A percentile compares a stretch with the other conserved stretches of the same genome.
Conservation (phyloP, 2,329 filamentous ascomycete species). For the Chaetomium olivaceum region DNA sequence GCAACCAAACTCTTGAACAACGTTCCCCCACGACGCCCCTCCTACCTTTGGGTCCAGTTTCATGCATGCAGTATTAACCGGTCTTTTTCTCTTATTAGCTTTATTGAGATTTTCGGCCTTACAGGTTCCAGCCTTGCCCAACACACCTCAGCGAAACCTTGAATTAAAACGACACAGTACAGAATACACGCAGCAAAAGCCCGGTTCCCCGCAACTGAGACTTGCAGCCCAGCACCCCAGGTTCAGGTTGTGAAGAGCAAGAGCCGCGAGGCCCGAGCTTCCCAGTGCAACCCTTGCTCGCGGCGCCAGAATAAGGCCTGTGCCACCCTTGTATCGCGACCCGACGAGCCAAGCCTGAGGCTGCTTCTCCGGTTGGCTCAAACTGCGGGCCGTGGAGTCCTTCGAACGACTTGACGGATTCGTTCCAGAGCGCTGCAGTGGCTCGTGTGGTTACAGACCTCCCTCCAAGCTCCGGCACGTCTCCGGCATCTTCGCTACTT, state of each 20-base stretch:
- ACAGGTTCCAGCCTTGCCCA: neutral
- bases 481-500: neutral
- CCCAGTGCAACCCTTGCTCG: neutral
- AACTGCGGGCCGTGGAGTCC: neutral
- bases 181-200: neutral
- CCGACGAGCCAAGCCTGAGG: constrained; percentile 1
- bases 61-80: neutral
- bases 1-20: neutral
- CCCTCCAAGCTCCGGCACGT: neutral
- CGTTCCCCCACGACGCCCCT: neutral
- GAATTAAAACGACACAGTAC: too few species aligned
- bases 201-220: too few species aligned
- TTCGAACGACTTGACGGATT: neutral
- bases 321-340: constrained; percentile 2
- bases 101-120: neutral
- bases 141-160: neutral
- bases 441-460: neutral
- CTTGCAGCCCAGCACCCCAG: neutral
- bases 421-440: neutral
- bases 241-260: neutral
- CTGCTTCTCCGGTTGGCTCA: neutral
- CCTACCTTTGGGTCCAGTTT: neutral
- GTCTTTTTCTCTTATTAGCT: neutral
- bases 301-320: neutral
- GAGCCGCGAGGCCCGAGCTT: too few species aligned